Percentiles rank a stretch among this genome's conserved stretches.
Evolutionary conservation across 2,329 filamentous ascomycete genomes (phyloP).

Genomic region (Calonectria henricotiae): DNA sequence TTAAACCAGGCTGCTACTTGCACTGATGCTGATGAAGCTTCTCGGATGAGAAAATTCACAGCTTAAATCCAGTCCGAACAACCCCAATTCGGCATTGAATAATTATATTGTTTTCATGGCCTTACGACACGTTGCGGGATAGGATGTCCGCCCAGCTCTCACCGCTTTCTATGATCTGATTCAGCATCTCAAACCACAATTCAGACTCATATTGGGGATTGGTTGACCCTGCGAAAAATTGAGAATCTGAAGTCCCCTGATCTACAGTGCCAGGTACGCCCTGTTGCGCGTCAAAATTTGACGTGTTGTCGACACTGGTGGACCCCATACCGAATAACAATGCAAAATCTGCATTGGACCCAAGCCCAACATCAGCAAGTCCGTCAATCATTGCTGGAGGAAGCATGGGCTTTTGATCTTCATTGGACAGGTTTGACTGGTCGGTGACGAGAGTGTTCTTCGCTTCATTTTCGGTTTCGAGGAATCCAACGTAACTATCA

Average conservation of each 20-base stretch:
- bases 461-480: not conserved
- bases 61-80: no score
- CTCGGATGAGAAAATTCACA: no score
- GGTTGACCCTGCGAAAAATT: not conserved
- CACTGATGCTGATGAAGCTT: no score
- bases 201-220: not conserved
- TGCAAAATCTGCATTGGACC: not conserved
- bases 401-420: not conserved
- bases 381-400: not conserved
- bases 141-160: conserved; percentile 10
- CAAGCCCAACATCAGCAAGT: not conserved
- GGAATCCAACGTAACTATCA: conserved; percentile 2
- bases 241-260: not conserved
- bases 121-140: not conserved
- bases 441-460: not conserved
- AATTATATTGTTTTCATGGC: no score
- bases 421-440: not conserved
- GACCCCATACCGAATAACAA: conserved; percentile 1
- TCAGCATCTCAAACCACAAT: conserved; percentile 1
- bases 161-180: conserved; percentile 10
- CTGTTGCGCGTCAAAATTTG: not conserved
- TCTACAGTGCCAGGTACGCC: not conserved
- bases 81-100: no score
- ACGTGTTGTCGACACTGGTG: not conserved
- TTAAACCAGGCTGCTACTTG: no score